Percentiles rank a stretch among this genome's conserved stretches.
Evolutionary conservation across 2,329 filamentous ascomycete genomes (phyloP).

Genomic region (Monosporascus sp.): DNA sequence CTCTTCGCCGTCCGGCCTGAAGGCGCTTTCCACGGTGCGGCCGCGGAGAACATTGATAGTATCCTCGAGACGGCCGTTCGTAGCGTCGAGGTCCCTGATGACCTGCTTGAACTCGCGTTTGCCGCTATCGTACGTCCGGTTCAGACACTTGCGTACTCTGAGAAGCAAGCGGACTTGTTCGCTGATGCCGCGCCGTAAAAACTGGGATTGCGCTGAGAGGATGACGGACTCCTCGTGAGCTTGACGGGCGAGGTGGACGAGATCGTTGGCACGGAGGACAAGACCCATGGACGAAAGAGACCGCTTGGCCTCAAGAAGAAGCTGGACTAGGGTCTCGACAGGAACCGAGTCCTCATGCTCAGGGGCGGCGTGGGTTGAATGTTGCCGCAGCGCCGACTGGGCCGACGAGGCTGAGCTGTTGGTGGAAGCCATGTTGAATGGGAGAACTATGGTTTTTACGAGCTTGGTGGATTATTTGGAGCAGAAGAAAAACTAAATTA

Average conservation of each 20-base stretch:
- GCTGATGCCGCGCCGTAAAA: slow-evolving; percentile 57
- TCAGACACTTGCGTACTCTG: slow-evolving; percentile 46
- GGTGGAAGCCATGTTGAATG: slow-evolving; percentile 20
- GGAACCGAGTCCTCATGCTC: slow-evolving; percentile 36
- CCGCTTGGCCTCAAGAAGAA: slow-evolving; percentile 82
- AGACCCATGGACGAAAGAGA: slow-evolving; percentile 78
- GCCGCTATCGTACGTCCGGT: slow-evolving; percentile 51
- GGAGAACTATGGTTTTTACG: slow-evolving; percentile 1
- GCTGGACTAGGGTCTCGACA: slow-evolving; percentile 74
- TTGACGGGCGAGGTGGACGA: slow-evolving; percentile 69
- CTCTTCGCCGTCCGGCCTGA: slow-evolving; percentile 54
- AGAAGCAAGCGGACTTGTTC: slow-evolving; percentile 50
- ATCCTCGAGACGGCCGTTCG: slow-evolving; percentile 57
- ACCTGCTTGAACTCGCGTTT: slow-evolving; percentile 57
- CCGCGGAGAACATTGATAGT: slow-evolving; percentile 62
- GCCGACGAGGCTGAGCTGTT: slow-evolving; percentile 17
- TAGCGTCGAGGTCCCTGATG: slow-evolving; percentile 60
- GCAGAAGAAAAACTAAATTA: background rate
- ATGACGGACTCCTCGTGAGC: slow-evolving; percentile 76
- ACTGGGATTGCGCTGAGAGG: slow-evolving; percentile 63
- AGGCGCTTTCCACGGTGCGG: slow-evolving; percentile 58
- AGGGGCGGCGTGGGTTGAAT: slow-evolving; percentile 25
- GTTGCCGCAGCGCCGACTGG: slow-evolving; percentile 14
- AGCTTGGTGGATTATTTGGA: background rate
- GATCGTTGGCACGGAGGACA: slow-evolving; percentile 80